These are phyloP conservation scores for Leucosporidium creatinivorum DNA, from an alignment of 768 basidiomycete species.

Conservation along the genomic window DNA sequence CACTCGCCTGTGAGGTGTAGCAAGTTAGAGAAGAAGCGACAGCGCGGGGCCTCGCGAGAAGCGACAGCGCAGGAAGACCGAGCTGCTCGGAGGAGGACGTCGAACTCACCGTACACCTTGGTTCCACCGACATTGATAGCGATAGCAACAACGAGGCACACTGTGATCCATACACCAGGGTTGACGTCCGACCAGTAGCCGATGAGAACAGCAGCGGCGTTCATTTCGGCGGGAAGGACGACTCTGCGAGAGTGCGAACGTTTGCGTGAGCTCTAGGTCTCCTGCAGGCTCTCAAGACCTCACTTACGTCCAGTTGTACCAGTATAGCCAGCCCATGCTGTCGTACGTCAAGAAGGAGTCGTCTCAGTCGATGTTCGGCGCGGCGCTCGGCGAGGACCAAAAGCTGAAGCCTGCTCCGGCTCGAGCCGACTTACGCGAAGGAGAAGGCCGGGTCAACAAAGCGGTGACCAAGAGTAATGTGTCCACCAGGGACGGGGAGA, in stretches of 20 bases:
- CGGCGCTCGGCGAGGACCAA: background rate
- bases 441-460: conserved; percentile 36
- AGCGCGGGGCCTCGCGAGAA: no score
- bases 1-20: no score
- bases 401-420: conserved; percentile 45
- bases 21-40: no score
- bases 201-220: conserved; percentile 61
- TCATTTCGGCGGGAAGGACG: conserved; percentile 64
- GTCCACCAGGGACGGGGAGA: conserved; percentile 33
- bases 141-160: conserved; percentile 39
- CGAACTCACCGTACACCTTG: conserved; percentile 10
- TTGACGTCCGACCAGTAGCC: conserved; percentile 58
- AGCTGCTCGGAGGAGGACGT: no score
- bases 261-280: background rate
- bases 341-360: background rate
- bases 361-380: no score
- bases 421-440: conserved; percentile 27
- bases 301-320: conserved; percentile 36
- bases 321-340: background rate
- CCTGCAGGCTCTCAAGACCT: conserved; percentile 11
- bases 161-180: conserved; percentile 43
- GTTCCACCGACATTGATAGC: conserved; percentile 43
- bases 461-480: conserved; percentile 34
- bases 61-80: no score
- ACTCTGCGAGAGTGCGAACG: conserved; percentile 53